Conservation (phyloP, 2,329 filamentous ascomycete genomes). For the Ceratocystis variospora region DNA sequence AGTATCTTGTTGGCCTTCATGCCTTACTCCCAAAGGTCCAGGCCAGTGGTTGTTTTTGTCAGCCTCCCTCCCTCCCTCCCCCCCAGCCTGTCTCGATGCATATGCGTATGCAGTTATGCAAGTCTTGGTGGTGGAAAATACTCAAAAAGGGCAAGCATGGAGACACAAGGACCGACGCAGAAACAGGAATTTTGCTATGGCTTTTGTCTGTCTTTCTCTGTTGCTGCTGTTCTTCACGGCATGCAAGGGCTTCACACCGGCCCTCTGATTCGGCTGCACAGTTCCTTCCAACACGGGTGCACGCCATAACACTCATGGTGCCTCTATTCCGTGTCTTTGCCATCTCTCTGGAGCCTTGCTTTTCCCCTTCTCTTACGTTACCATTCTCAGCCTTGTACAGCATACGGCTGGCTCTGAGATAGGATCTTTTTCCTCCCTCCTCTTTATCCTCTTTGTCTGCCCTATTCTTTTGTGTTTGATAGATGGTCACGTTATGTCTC, state of each 20-base stretch:
- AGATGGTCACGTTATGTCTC: too few relatives aligned
- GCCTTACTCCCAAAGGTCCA: not conserved
- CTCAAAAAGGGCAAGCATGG: not conserved
- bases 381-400: too few relatives aligned
- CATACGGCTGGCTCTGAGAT: too few relatives aligned
- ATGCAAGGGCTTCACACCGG: not conserved
- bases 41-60: not conserved
- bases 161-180: not conserved
- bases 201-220: not conserved
- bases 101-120: not conserved
- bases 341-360: too few relatives aligned
- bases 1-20: not conserved
- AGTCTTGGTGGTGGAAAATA: not conserved
- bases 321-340: too few relatives aligned
- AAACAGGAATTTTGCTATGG: not conserved
- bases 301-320: not conserved
- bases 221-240: not conserved
- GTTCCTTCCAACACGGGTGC: not conserved
- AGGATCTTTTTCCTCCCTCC: too few relatives aligned
- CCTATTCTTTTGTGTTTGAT: too few relatives aligned
- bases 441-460: too few relatives aligned
- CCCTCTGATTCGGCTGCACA: not conserved
- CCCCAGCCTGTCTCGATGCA: not conserved
- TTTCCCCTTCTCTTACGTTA: too few relatives aligned
- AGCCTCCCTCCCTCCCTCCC: too few relatives aligned